phyloP scores from a whole-genome alignment of 139 green algal species.

The Gonium pectorale region DNA sequence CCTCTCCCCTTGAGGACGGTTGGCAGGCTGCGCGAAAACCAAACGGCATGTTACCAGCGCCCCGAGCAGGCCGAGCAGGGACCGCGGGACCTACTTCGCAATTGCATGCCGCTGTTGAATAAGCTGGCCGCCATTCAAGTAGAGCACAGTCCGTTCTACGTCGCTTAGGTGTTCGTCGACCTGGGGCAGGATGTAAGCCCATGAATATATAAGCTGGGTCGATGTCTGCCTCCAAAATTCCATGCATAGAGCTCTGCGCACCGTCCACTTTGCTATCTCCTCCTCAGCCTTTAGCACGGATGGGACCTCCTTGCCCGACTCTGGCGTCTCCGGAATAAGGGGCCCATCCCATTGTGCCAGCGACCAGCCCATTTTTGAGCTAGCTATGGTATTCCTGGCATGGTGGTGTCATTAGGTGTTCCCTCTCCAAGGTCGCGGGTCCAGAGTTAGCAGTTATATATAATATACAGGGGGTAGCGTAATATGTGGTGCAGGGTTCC shows the following conservation, averaged over 20 bases:
- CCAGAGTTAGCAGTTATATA: too few relatives aligned
- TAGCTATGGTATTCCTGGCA: too few relatives aligned
- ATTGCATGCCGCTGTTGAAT: conserved; percentile 64
- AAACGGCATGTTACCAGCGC: neutral
- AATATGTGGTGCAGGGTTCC: too few relatives aligned
- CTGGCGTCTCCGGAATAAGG: too few relatives aligned
- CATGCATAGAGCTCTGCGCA: too few relatives aligned
- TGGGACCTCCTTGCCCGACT: conserved; percentile 52
- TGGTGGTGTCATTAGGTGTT: too few relatives aligned
- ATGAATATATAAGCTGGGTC: too few relatives aligned
- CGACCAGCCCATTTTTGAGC: neutral
- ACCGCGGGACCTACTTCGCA: conserved; percentile 48
- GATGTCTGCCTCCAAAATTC: too few relatives aligned
- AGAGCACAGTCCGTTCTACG: conserved; percentile 58
- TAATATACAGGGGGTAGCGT: too few relatives aligned
- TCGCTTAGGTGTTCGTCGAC: conserved; percentile 61
- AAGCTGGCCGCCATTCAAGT: conserved; percentile 54
- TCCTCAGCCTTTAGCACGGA: conserved; percentile 48
- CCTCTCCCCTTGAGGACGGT: conserved; percentile 49
- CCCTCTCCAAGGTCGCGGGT: too few relatives aligned
- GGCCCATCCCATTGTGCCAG: too few relatives aligned
- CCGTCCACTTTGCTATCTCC: conserved; percentile 55
- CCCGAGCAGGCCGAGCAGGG: neutral
- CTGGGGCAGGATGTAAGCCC: too few relatives aligned
- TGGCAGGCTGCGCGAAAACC: conserved; percentile 46